Evolutionary conservation across 345 rosid species (phyloP), one percentile per base, ranked within the genome.

Genomic region (sweet orange (Citrus sinensis)): DNA sequence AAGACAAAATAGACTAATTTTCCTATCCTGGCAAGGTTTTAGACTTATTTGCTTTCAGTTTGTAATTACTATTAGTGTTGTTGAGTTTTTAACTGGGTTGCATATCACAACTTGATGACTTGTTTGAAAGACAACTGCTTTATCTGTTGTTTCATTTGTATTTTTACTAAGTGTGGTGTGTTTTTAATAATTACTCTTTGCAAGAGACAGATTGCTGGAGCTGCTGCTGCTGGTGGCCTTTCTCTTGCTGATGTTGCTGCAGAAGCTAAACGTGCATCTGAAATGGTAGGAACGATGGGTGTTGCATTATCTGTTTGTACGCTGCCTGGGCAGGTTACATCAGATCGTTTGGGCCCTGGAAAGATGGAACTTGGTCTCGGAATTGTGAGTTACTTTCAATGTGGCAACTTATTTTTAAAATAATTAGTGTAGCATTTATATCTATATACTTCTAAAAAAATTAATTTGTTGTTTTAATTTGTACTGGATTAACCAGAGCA

Each of bases 301-400:
- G 97, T 96, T 70, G 96, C 97, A 37, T 80, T 93, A 83, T 96
- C 99, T 39, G 93, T 96, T 69, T 91, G 98, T 82, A 93, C 98
- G 29, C 86, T 84, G 80, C 98, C 99, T 71, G 98, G 99, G 78
- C 97, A 87, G 83, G 93, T 86, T 81, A 90, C 95, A 54, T 92
- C 99, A 42, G 94, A 93, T 70, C 93, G 98, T 79, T 80, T 93
- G 87, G 98, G 96, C 65, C 86, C 87, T 7, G 94, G 91, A 70
- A 95, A 93, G 87, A 92, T 95, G 97, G 98, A 95, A 81, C 97
- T 95, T 76, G 99, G 98, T 78, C 97, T 95, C 76, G 98, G 98
- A 88, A 91, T 95, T 84, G 99, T 95, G 88, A 88, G 97, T 87
- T 80, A 61, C 64, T 78, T 80, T 77, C 35, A 56, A 10, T 19